A percentile compares a stretch with the other conserved stretches of the same genome.
These are phyloP conservation scores for Penicillium palitans DNA, from an alignment of 2,329 filamentous ascomycete species.

Conservation along the genomic window DNA sequence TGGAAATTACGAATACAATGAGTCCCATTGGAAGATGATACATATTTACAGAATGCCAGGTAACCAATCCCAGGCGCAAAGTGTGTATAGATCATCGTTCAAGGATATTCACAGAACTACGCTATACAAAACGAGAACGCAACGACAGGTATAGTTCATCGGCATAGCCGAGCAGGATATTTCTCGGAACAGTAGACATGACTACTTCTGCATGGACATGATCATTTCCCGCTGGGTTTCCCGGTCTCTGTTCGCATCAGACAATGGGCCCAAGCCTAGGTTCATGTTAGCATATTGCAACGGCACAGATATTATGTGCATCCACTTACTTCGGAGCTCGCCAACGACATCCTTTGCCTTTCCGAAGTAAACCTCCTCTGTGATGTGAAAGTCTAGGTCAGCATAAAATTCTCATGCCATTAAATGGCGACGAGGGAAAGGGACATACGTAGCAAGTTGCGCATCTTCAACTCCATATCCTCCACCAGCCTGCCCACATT, in stretches of 20 bases:
- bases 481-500: constrained; percentile 94
- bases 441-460: constrained; percentile 73
- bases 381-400: constrained; percentile 15
- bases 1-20: constrained; percentile 2
- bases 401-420: constrained; percentile 9
- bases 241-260: constrained; percentile 78
- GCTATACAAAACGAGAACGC: constrained; percentile 20
- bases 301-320: not conserved
- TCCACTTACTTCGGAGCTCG: constrained; percentile 73
- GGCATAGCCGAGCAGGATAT: constrained; percentile 10
- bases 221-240: constrained; percentile 90
- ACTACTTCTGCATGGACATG: constrained; percentile 53
- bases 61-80: not conserved
- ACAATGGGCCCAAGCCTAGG: constrained; percentile 69
- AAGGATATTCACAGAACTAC: constrained; percentile 17
- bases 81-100: constrained; percentile 8
- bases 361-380: constrained; percentile 96
- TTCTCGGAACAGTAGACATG: not conserved
- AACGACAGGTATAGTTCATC: constrained; percentile 14
- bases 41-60: not conserved
- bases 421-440: not conserved
- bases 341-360: constrained; percentile 99
- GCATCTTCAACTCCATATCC: constrained; percentile 99
- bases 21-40: constrained; percentile 12
- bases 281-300: constrained; percentile 14